Base-by-base conservation (phyloP, 306 rosid species). In the Notholithocarpus densiflorus region DNA sequence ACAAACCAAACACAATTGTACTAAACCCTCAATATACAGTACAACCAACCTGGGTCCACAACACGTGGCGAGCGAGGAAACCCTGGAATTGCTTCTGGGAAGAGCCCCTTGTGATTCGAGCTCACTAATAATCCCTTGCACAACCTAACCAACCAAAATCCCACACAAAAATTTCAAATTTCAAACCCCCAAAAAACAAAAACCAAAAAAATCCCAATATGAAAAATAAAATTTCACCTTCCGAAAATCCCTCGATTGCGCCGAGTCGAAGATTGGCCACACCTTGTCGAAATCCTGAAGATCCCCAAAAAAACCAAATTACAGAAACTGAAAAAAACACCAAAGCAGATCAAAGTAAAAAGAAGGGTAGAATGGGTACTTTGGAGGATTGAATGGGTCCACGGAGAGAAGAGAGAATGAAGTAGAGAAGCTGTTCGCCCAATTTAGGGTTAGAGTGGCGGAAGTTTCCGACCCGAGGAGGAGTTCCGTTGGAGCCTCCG, bases 21-120 rank as follows among this genome's bases (percentile, higher is more conserved):
- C 26, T 18, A 4, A 48, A 19, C 71, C 70, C 60, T 61, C 81
- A 14, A 24, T 73, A 14, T 18, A 43, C 24, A 73, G 23, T 18
- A 10, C 76, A 66, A 89, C 95, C 64, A 80, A 95, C 99, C 98
- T 96, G 75, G 99, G 99, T 83, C 99, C 99, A 79, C 99, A 96
- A 74, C 99, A 96, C 3, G 98, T 96, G 68, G 99, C 99, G 70
- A 96, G 97, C 19, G 99, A 95, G 31, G 98, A 95, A 86, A 92
- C 98, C 82, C 98, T 92, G 2, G 98, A 93, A 92, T 95, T 95
- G 84, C 99, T 96, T 82, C 96, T 89, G 3, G 99, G 99, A 80
- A 96, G 92, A 43, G 97, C 98, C 31, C 98, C 98, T 86, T 93
- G 99, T n/a, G 99, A 93, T 88, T 96, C 99, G 1, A 96, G 98